Percentiles rank a stretch among this genome's conserved stretches.
Conservation (phyloP, 1,284 basidiomycete species). For the Puccinia novopanici region DNA sequence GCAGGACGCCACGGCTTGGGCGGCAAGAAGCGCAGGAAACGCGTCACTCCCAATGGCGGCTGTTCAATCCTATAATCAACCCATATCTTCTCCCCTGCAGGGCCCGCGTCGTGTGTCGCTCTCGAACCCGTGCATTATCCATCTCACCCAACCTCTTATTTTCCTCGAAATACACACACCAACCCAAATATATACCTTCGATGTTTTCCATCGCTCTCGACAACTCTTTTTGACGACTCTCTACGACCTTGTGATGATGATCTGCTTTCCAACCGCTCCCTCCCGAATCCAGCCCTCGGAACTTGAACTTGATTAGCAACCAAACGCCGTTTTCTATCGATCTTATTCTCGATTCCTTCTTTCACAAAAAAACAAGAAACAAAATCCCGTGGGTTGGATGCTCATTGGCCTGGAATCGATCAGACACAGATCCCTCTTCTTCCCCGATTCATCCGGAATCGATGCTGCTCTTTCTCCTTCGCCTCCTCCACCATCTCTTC, state of each 20-base stretch:
- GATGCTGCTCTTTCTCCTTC: neutral
- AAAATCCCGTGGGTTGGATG: neutral
- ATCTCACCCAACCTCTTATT: neutral
- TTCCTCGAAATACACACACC: neutral
- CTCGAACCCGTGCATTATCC: too few relatives aligned
- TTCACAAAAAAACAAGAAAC: neutral
- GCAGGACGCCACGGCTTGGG: constrained; percentile 29
- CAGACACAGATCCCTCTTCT: neutral
- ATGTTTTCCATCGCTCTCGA: neutral
- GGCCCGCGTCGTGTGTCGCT: too few relatives aligned
- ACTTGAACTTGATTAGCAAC: too few relatives aligned
- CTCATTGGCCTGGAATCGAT: constrained; percentile 4
- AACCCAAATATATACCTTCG: constrained; percentile 1
- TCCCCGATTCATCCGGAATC: neutral
- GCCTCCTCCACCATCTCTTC: neutral
- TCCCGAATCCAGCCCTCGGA: neutral
- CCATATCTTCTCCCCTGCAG: neutral
- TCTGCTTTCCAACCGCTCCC: neutral
- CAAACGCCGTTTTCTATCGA: neutral
- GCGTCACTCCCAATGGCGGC: constrained; percentile 34
- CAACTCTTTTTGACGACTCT: neutral
- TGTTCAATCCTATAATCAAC: constrained; percentile 37
- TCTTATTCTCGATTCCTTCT: neutral
- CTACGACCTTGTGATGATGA: neutral
- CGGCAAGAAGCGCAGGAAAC: constrained; percentile 36